Conservation (phyloP, 2,329 filamentous ascomycete genomes). For the Zarea fungicola region DNA sequence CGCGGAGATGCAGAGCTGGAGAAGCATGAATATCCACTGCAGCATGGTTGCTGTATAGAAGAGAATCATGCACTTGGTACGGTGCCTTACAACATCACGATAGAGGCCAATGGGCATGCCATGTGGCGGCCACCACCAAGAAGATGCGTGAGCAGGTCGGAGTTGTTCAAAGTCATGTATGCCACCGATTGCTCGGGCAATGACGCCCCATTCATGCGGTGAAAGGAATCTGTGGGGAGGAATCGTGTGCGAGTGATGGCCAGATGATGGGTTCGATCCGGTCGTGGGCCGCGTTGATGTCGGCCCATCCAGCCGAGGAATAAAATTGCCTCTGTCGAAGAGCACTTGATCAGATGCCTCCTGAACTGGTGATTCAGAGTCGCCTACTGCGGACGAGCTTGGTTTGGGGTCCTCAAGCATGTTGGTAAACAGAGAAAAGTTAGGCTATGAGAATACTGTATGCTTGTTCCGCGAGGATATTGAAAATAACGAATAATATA, state of each 20-base stretch:
- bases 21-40: constrained; percentile 42
- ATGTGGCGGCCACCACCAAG: constrained; percentile 39
- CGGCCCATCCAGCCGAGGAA: background rate
- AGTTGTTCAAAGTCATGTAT: constrained; percentile 41
- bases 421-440: background rate
- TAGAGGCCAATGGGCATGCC: constrained; percentile 47
- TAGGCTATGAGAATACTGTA: background rate
- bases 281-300: background rate
- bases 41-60: constrained; percentile 39
- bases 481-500: background rate
- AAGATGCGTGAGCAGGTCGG: constrained; percentile 36
- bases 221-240: constrained; percentile 35
- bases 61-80: constrained; percentile 38
- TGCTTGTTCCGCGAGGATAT: background rate
- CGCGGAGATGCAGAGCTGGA: constrained; percentile 45
- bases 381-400: background rate
- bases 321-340: constrained; percentile 9
- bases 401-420: background rate
- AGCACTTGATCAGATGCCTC: constrained; percentile 5
- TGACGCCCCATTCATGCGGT: constrained; percentile 39
- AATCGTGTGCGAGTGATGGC: constrained; percentile 15
- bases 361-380: background rate
- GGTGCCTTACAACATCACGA: constrained; percentile 40
- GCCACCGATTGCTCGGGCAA: constrained; percentile 44
- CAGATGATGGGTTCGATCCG: constrained; percentile 4